phyloP scores from a whole-genome alignment of 805 yeast genomes.

The Myxozyma melibiosi region DNA sequence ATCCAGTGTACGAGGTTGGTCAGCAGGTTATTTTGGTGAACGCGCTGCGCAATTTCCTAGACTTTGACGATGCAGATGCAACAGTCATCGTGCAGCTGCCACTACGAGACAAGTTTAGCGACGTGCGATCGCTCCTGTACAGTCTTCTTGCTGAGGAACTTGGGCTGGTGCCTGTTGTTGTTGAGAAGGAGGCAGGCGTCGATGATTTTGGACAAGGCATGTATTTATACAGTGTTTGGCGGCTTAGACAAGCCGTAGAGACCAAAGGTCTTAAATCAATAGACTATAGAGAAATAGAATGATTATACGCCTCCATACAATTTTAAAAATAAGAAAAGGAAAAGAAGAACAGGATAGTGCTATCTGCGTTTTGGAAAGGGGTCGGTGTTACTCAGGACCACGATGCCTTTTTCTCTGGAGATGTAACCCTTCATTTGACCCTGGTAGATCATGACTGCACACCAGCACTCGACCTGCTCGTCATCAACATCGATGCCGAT shows the following conservation, averaged over 20 bases:
- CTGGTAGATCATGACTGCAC: constrained; percentile 65
- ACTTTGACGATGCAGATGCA: constrained; percentile 39
- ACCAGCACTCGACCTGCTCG: constrained; percentile 66
- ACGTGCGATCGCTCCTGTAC: constrained; percentile 67
- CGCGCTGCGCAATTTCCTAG: constrained; percentile 57
- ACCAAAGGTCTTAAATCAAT: not conserved
- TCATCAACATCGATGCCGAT: constrained; percentile 35
- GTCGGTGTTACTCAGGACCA: constrained; percentile 72
- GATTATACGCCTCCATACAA: not conserved
- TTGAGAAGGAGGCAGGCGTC: constrained; percentile 59
- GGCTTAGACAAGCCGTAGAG: constrained; percentile 6
- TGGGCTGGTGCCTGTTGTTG: constrained; percentile 41
- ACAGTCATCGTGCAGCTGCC: constrained; percentile 76
- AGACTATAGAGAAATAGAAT: constrained; percentile 12
- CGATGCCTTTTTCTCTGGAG: constrained; percentile 70
- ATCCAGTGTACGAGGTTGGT: constrained; percentile 80
- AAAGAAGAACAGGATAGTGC: not conserved
- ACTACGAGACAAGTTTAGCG: constrained; percentile 63
- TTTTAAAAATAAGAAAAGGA: not conserved
- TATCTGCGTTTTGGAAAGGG: constrained; percentile 59
- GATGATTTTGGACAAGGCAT: constrained; percentile 84
- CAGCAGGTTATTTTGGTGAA: constrained; percentile 76
- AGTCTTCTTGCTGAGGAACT: constrained; percentile 36
- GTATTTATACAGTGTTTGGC: constrained; percentile 46
- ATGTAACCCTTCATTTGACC: constrained; percentile 76